phyloP scores from a whole-genome alignment of 108 stramenopile genomes.

The Mediolabrus comicus region DNA sequence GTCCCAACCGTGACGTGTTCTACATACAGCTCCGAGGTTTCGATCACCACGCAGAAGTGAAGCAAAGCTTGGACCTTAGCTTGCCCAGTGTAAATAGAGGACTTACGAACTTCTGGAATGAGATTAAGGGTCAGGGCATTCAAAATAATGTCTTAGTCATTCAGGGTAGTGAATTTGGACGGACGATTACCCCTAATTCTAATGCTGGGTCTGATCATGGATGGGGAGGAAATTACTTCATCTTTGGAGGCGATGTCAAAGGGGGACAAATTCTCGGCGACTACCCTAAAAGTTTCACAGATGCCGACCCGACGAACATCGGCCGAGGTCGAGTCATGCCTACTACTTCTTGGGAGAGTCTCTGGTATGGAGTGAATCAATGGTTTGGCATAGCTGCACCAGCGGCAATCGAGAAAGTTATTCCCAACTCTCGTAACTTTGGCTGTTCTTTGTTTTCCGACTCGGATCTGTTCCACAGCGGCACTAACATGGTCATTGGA shows the following conservation, averaged over 20 bases:
- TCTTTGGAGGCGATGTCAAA: slow-evolving; percentile 48
- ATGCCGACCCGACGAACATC: slow-evolving; percentile 23
- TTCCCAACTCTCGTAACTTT: slow-evolving; percentile 33
- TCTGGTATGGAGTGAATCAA: slow-evolving; percentile 51
- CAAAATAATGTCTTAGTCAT: slow-evolving; percentile 42
- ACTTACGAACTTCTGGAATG: slow-evolving; percentile 36
- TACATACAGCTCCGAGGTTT: slow-evolving; percentile 57
- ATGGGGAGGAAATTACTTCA: slow-evolving; percentile 52
- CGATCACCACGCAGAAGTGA: slow-evolving; percentile 58
- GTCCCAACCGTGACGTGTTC: slow-evolving; percentile 64
- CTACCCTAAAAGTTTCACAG: slow-evolving; percentile 32
- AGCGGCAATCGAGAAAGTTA: slow-evolving; percentile 27
- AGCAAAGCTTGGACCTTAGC: slow-evolving; percentile 11
- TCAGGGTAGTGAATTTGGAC: slow-evolving; percentile 45
- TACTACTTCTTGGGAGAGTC: slow-evolving; percentile 47
- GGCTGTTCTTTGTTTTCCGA: slow-evolving; percentile 34
- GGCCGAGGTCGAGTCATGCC: slow-evolving; percentile 61
- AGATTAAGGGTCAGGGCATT: slow-evolving; percentile 46
- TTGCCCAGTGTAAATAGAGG: slow-evolving; percentile 19
- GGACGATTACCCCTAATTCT: slow-evolving; percentile 34
- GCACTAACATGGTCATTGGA: slow-evolving; percentile 11
- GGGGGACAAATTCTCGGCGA: slow-evolving; percentile 47
- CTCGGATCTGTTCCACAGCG: slow-evolving; percentile 16
- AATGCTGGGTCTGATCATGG: slow-evolving; percentile 23
- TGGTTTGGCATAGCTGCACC: slow-evolving; percentile 52